Evolutionary conservation across 2,329 filamentous ascomycete species (phyloP).

Genomic region (Trichoderma atroviride): DNA sequence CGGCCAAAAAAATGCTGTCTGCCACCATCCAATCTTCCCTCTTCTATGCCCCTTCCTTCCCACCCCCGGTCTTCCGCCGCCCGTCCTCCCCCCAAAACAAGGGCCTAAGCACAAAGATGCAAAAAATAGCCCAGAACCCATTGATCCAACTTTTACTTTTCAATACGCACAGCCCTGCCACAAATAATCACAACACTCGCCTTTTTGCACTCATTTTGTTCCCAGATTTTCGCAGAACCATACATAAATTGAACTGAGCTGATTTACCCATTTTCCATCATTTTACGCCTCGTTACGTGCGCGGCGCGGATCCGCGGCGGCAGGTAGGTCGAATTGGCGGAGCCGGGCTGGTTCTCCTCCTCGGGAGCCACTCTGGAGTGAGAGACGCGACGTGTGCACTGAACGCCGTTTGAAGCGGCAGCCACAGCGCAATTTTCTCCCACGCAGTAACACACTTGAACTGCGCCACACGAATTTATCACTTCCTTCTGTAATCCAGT

Average conservation of each 20-base stretch:
- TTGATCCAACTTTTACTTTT: constrained; percentile 37
- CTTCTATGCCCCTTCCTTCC: not conserved
- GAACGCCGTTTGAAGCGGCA: not conserved
- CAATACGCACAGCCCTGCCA: constrained; percentile 38
- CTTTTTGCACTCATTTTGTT: constrained; percentile 69
- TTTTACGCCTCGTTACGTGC: constrained; percentile 27
- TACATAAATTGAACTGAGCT: constrained; percentile 15
- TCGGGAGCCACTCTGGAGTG: constrained; percentile 4
- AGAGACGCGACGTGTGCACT: not conserved
- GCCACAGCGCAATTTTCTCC: not conserved
- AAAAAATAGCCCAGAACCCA: constrained; percentile 7
- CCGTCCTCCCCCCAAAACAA: constrained; percentile 7
- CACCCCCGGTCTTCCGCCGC: constrained; percentile 19
- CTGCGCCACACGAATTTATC: not conserved
- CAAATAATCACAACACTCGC: constrained; percentile 42
- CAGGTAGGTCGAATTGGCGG: constrained; percentile 17
- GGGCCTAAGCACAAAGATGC: not conserved
- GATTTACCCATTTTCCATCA: not conserved
- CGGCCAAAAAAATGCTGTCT: constrained; percentile 5
- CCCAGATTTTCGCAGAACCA: constrained; percentile 47
- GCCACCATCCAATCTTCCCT: not conserved
- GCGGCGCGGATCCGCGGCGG: not conserved
- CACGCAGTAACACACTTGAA: not conserved
- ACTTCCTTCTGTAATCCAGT: too few species aligned
- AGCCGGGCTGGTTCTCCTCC: constrained; percentile 2